Evolutionary conservation across 2,329 filamentous ascomycete species (phyloP).

Genomic region (Aspergillus pseudotamarii): DNA sequence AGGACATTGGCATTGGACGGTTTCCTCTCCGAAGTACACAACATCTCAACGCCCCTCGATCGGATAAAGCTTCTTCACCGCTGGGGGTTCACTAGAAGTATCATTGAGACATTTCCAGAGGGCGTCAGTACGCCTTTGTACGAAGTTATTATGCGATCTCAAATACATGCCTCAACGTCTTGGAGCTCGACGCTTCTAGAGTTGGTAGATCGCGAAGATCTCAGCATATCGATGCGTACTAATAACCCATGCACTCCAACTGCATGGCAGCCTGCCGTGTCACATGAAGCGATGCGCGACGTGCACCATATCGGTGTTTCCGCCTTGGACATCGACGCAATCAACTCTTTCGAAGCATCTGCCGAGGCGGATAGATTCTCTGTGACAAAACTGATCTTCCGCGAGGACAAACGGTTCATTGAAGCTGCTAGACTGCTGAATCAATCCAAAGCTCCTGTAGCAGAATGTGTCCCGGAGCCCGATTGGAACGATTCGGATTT

Average conservation of each 20-base stretch:
- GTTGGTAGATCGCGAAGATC: constrained; percentile 79
- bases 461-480: constrained; percentile 74
- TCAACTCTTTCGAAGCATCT: constrained; percentile 71
- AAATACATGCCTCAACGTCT: constrained; percentile 74
- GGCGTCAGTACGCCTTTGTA: constrained; percentile 77
- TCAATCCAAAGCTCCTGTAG: constrained; percentile 75
- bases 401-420: constrained; percentile 83
- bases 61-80: constrained; percentile 74
- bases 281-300: constrained; percentile 71
- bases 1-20: constrained; percentile 70
- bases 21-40: constrained; percentile 63
- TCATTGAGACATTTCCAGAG: constrained; percentile 84
- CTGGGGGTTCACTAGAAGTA: constrained; percentile 62
- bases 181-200: constrained; percentile 74
- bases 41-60: constrained; percentile 56
- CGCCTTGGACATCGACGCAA: constrained; percentile 50
- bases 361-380: constrained; percentile 81
- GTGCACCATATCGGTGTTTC: constrained; percentile 71
- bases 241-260: constrained; percentile 42
- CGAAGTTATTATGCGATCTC: constrained; percentile 82
- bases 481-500: constrained; percentile 84
- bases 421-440: constrained; percentile 87
- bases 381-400: constrained; percentile 84
- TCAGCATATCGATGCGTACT: constrained; percentile 66
- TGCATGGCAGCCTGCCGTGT: constrained; percentile 48